Base-by-base conservation (phyloP, 176 grass and related monocot genomes). In the Saccharum spontaneum region DNA sequence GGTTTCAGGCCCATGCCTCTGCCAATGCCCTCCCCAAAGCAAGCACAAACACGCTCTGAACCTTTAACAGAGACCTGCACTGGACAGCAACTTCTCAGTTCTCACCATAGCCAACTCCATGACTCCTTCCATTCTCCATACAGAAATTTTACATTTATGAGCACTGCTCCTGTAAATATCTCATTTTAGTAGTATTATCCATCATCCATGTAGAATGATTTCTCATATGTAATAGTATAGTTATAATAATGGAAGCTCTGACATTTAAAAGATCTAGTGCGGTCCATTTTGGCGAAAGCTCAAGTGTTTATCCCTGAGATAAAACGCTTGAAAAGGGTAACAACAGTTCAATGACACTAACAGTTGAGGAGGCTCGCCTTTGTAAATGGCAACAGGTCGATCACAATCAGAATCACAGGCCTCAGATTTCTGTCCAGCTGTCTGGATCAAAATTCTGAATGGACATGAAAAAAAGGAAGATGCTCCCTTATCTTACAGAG, bases 51-150 rank as follows among this genome's bases (percentile, higher is more conserved):
- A 76, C 61, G 75, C 79, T 92, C 83, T 88, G 90, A 87, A 75
- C 82, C 69, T 90, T 82, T 71, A 82, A 97, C 88, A 87, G 81
- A 83, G 83, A 91, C 86, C 63, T 73, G 84, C 88, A 84, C 87
- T 71, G 68, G 60, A 67, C 60, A 81, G 34, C 10, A 71, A 39
- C 80, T 92, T 73, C 59, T 80, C 54, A n/a, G 54, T 59, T 59
- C 55, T 60, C 79, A 64, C 41, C 44, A 74, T 66, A 87, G 69
- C 70, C 54, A 90, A 79, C 69, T 82, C 75, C 37, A 52, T 81
- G 79, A 49, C 68, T 63, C 24, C 10, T 54, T 46, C 61, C 14
- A 14, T 85, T 77, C 44, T 49, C 68, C 26, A 15, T 38, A 20
- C 38, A 82, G 24, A 75, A 54, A 76, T 75, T 26, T 49, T 41